Percentiles rank a stretch among this genome's conserved stretches.
Evolutionary conservation across 139 green algal genomes (phyloP).

Genomic region (Chlorella sp.): DNA sequence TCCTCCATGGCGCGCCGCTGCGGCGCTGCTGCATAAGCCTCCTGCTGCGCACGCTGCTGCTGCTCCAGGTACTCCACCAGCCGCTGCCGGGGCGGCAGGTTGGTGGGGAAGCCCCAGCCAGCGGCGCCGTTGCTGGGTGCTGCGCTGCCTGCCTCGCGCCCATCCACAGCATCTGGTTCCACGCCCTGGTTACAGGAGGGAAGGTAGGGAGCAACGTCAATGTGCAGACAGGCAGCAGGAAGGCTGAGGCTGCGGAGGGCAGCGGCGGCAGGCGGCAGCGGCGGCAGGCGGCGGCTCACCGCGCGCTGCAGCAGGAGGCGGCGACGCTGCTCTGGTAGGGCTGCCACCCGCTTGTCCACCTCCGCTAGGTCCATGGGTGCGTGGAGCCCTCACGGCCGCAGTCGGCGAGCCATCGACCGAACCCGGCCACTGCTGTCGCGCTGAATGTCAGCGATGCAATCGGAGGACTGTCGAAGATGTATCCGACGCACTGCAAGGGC

Average conservation of each 20-base stretch:
- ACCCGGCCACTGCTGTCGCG: no score
- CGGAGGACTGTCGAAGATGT: no score
- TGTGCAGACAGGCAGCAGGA: no score
- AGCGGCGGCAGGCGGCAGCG: background rate
- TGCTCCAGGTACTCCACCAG: constrained; percentile 2
- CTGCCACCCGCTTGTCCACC: background rate
- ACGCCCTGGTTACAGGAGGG: background rate
- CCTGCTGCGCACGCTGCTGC: constrained; percentile 1
- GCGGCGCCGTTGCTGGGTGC: background rate
- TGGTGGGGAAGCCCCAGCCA: constrained; percentile 21
- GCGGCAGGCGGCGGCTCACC: constrained; percentile 6
- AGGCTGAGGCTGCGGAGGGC: background rate
- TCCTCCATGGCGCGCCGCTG: background rate
- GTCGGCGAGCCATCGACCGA: no score
- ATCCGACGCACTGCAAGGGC: no score
- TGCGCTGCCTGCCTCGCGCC: background rate
- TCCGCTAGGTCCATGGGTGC: background rate
- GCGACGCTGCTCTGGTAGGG: background rate
- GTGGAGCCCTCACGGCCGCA: no score
- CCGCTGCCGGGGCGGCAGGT: constrained; percentile 9
- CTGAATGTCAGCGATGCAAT: no score
- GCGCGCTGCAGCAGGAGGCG: background rate
- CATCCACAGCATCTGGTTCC: background rate
- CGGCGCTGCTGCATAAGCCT: background rate
- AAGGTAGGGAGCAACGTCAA: no score